Base-by-base conservation (phyloP, 352 stramenopile species). In the Globisporangium camurandrum region DNA sequence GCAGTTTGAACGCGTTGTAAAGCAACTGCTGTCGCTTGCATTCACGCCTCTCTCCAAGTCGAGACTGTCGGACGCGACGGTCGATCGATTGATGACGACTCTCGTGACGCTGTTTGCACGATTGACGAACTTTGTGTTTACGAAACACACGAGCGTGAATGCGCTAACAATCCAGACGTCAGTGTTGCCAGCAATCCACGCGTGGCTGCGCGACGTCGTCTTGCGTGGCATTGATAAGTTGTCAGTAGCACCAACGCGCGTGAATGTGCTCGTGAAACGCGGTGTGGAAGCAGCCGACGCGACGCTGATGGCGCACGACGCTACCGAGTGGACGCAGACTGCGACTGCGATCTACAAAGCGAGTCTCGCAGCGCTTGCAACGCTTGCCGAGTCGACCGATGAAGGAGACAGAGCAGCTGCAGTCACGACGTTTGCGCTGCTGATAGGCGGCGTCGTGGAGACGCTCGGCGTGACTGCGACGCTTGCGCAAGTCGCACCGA, bases 1-100 rank as follows among this genome's bases (percentile, higher is more conserved):
- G 4, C 71, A 86, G 43, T 93, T 87, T 43, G 72, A 90, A 39
- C 88, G 84, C 43, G 42, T 69, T 12, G 60, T 80, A 30, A 66
- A 68, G 34, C 57, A 69, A 4, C 74, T 67, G 7, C 49, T 90
- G 3, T 54, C 51, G 17, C 58, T 55, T 10, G 40, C 75, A 7
- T 63, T 86, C 30, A 72, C 65, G 27, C 72, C 66, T 19, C 44
- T 56, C 0, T 37, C 22, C 8, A 30, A 20, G 2, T 8, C 24
- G 3, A 49, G 59, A 8, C 68, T 87, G 19, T 60, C 67, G 1
- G 59, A 69, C 0, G 46, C 42, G 42, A 51, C 72, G 28, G 61
- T 78, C 4, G 56, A 53, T 24, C 41, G 71, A 10, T 86, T 69
- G 30, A 54, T 74, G n/a, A 61, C 49, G 12, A 62, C 61, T 31